These are phyloP conservation scores for Penicillium cosmopolitanum DNA, from an alignment of 495 filamentous ascomycete species.

Conservation along the genomic window DNA sequence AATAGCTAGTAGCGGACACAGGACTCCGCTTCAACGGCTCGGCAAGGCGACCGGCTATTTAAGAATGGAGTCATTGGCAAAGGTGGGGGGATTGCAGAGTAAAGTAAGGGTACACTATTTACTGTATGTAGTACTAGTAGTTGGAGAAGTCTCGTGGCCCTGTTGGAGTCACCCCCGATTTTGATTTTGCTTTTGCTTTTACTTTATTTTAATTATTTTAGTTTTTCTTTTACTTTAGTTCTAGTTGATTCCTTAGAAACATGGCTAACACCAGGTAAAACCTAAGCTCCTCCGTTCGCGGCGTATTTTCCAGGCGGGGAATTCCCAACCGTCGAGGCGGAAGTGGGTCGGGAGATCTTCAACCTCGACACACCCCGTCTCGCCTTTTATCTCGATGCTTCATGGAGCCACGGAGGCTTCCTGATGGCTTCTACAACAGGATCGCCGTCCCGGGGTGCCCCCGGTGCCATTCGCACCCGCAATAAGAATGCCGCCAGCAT, in stretches of 20 bases:
- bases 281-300: not conserved
- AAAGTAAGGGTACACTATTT: not conserved
- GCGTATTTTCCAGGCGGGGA: not conserved
- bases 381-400: slow-evolving; percentile 4
- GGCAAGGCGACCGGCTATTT: not conserved
- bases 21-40: not conserved
- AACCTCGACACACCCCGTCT: slow-evolving; percentile 13
- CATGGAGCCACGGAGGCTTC: slow-evolving; percentile 22
- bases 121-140: not conserved
- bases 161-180: too few species aligned
- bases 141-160: not conserved
- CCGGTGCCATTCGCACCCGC: slow-evolving; percentile 36
- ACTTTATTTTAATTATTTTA: too few species aligned
- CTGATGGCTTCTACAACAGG: slow-evolving; percentile 29
- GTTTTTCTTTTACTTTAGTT: too few species aligned
- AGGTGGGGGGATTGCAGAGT: not conserved
- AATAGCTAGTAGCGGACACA: not conserved
- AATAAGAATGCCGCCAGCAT: slow-evolving; percentile 31
- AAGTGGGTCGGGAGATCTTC: slow-evolving; percentile 17
- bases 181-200: too few species aligned
- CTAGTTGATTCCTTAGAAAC: too few species aligned
- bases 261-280: too few species aligned
- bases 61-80: slow-evolving; percentile 2
- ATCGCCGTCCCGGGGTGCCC: slow-evolving; percentile 16
- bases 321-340: not conserved